Base-by-base conservation (phyloP, 73 alveolate genomes). In the Paramecium sexaurelia region DNA sequence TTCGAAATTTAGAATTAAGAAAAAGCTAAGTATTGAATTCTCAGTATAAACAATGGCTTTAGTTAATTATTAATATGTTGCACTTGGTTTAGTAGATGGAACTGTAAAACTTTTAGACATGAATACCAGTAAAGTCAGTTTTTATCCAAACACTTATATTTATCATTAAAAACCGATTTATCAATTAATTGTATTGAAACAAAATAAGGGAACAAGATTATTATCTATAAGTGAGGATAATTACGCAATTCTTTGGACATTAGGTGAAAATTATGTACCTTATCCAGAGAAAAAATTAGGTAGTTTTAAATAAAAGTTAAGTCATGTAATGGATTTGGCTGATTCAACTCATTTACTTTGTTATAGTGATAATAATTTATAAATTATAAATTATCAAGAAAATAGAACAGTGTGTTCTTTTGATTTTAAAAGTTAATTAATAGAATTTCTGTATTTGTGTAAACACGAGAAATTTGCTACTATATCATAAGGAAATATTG, bases 181-280 rank as follows among this genome's bases (percentile, higher is more conserved):
- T 75, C 9, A 75, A 15, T 0, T 75, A n/a, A 17, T 75, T 20
- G 27, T 36, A 17, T 26, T 75, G 6, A 75, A 39, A 17, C 20
- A 75, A 39, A 37, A 75, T 41, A 36, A 41, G 26, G 89, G 89
- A 36, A 75, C 27, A 5, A 33, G 69, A 41, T 75, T 75, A 19
- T 68, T 71, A 36, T 75, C 89, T 17, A 13, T 22, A 6, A 75
- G 89, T 1, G 69, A 41, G 33, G 89, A 75, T 17, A 36, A 36
- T 39, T 75, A 37, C 37, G 89, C 45, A 20, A 75, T 75, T 11
- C 4, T 75, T 26, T 75, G 89, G 89, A 75, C 89, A 39, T 41
- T 75, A 56, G 89, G 89, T 75, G 89, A 75, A 41, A 33, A 75
- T 75, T 39, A 75, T 75, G 89, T 75, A 15, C 89, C 89, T 22